Conservation (phyloP, 2,329 filamentous ascomycete genomes). For the Aspergillus melleus region DNA sequence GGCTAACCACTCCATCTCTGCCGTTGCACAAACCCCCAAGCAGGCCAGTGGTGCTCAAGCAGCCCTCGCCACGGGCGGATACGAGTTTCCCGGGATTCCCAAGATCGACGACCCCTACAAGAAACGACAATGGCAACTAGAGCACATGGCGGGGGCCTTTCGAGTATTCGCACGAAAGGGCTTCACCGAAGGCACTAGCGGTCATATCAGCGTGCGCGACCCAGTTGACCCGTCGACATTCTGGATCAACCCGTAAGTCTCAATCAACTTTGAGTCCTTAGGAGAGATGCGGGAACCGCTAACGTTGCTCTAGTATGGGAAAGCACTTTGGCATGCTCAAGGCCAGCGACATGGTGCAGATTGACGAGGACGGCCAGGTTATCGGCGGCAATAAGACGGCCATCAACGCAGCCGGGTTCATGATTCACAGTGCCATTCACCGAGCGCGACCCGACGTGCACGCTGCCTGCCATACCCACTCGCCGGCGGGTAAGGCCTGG, state of each 20-base stretch:
- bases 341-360: slow-evolving; percentile 48
- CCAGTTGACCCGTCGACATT: slow-evolving; percentile 24
- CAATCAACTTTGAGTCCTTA: too few species aligned
- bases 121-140: slow-evolving; percentile 44
- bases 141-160: slow-evolving; percentile 47
- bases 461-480: slow-evolving; percentile 48
- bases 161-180: slow-evolving; percentile 45
- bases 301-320: slow-evolving; percentile 21
- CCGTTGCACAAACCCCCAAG: too few species aligned
- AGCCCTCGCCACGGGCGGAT: too few species aligned
- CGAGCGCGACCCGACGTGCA: slow-evolving; percentile 46
- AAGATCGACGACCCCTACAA: slow-evolving; percentile 1
- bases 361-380: slow-evolving; percentile 45
- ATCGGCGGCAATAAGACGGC: slow-evolving; percentile 37
- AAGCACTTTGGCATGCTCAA: slow-evolving; percentile 45
- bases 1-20: too few species aligned
- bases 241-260: slow-evolving; percentile 21
- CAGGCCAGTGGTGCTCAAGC: too few species aligned
- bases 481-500: slow-evolving; percentile 47
- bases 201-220: slow-evolving; percentile 46
- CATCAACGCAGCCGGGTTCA: slow-evolving; percentile 49
- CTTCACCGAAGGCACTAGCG: slow-evolving; percentile 42
- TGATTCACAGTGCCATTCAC: slow-evolving; percentile 51
- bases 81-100: neutral
- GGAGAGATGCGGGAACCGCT: too few species aligned